These are phyloP conservation scores for Isoetes engelmannii DNA, from an alignment of 83 land plant species.

Conservation along the genomic window DNA sequence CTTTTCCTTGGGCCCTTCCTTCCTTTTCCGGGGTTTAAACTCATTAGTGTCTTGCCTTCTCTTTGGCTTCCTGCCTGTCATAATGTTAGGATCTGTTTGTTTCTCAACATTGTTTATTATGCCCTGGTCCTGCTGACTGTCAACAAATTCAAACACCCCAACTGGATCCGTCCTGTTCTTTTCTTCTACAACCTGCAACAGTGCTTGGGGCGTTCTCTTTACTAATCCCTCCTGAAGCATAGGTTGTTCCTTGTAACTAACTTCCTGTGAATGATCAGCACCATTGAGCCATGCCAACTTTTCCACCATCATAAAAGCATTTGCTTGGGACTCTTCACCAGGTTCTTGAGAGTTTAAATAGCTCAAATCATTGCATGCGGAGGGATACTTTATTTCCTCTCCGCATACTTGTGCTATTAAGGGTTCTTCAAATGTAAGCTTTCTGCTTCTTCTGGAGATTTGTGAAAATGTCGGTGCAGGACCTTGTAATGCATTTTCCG, in stretches of 20 bases:
- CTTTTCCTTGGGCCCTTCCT: too few species aligned
- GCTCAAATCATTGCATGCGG: not conserved
- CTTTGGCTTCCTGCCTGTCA: too few species aligned
- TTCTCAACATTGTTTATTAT: too few species aligned
- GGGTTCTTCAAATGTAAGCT: too few species aligned
- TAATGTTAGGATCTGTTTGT: too few species aligned
- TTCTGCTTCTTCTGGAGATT: too few species aligned
- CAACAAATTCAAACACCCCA: constrained; percentile 48
- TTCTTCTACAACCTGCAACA: constrained; percentile 32
- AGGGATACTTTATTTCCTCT: too few species aligned
- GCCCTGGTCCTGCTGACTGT: constrained; percentile 29
- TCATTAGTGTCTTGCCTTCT: too few species aligned
- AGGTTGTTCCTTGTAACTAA: constrained; percentile 10
- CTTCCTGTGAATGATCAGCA: constrained; percentile 21
- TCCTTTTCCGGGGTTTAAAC: too few species aligned
- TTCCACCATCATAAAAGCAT: constrained; percentile 52
- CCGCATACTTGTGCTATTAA: too few species aligned
- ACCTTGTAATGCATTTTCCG: too few species aligned
- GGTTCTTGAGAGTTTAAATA: constrained; percentile 57
- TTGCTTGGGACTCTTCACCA: constrained; percentile 40
- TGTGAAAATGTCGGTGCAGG: too few species aligned
- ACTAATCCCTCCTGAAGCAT: constrained; percentile 14
- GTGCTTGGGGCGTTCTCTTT: constrained; percentile 16
- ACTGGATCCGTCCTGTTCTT: constrained; percentile 13
- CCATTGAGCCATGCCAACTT: constrained; percentile 28